Evolutionary conservation across 495 filamentous ascomycete species (phyloP).

Genomic region (Penicillium argentinense): DNA sequence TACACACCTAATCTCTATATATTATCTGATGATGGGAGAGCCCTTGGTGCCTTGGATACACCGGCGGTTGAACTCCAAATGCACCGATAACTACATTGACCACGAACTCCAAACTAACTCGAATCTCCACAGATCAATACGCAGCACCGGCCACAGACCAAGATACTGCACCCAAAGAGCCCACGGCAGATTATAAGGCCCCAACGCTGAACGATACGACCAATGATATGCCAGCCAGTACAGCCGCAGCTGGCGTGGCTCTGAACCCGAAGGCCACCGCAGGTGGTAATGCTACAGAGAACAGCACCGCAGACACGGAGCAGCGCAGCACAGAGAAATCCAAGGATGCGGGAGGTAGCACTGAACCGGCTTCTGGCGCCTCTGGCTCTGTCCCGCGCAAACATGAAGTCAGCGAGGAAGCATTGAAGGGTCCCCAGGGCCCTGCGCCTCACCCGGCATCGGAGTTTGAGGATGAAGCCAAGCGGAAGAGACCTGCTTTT

Average conservation of each 20-base stretch:
- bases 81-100: too few species aligned
- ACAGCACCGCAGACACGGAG: slow-evolving; percentile 3
- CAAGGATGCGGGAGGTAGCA: neutral
- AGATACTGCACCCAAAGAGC: slow-evolving; percentile 26
- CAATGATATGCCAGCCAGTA: neutral
- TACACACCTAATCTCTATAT: too few species aligned
- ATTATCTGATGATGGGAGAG: too few species aligned
- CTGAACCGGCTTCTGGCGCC: neutral
- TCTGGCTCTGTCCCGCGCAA: neutral
- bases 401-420: slow-evolving; percentile 32
- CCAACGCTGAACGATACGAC: slow-evolving; percentile 4
- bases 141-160: slow-evolving; percentile 21
- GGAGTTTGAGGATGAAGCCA: slow-evolving; percentile 30
- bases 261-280: slow-evolving; percentile 1
- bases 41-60: too few species aligned
- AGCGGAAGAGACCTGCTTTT: slow-evolving; percentile 3
- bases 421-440: slow-evolving; percentile 34
- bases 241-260: neutral
- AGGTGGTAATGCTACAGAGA: neutral
- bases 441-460: slow-evolving; percentile 25
- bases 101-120: neutral
- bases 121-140: slow-evolving; percentile 32
- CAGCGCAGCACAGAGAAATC: slow-evolving; percentile 12
- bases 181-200: slow-evolving; percentile 9
- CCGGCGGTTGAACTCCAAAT: too few species aligned